These are phyloP conservation scores for Rubus idaeus DNA, from an alignment of 306 rosid genomes.

Conservation along the genomic window DNA sequence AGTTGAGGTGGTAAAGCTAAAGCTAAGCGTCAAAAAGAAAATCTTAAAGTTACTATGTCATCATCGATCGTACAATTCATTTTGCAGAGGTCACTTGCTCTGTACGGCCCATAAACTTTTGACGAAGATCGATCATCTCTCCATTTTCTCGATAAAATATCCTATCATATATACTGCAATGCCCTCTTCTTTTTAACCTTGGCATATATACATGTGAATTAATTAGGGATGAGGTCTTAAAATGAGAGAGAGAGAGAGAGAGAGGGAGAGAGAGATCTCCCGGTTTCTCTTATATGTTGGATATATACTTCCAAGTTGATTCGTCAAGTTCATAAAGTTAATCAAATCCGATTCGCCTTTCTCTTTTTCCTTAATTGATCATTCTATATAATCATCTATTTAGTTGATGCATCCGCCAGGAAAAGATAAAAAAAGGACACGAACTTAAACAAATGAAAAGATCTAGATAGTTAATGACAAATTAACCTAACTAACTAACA, in stretches of 20 bases:
- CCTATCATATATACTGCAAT: neutral
- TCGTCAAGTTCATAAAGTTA: neutral
- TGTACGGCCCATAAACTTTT: conserved; percentile 15
- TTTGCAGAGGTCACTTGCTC: conserved; percentile 47
- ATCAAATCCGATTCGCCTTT: neutral
- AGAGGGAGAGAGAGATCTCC: neutral
- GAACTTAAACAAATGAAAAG: neutral
- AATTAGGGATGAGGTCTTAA: neutral
- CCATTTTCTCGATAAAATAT: conserved; percentile 14
- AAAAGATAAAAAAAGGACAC: neutral
- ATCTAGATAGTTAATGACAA: neutral
- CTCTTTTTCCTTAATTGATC: neutral
- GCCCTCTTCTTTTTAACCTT: neutral
- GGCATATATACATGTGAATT: neutral
- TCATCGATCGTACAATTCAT: conserved; percentile 24
- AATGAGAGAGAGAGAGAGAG: neutral
- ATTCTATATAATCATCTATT: neutral
- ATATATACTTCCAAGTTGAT: neutral
- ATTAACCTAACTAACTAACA: neutral
- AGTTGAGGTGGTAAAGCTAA: conserved; percentile 19
- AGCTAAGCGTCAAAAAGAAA: conserved; percentile 41
- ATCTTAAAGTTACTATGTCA: conserved; percentile 36
- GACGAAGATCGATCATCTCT: conserved; percentile 20
- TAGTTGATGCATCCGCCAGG: neutral
- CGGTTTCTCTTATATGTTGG: neutral